These are phyloP conservation scores for Phytopythium vexans DNA, from an alignment of 352 stramenopile species.

Conservation along the genomic window DNA sequence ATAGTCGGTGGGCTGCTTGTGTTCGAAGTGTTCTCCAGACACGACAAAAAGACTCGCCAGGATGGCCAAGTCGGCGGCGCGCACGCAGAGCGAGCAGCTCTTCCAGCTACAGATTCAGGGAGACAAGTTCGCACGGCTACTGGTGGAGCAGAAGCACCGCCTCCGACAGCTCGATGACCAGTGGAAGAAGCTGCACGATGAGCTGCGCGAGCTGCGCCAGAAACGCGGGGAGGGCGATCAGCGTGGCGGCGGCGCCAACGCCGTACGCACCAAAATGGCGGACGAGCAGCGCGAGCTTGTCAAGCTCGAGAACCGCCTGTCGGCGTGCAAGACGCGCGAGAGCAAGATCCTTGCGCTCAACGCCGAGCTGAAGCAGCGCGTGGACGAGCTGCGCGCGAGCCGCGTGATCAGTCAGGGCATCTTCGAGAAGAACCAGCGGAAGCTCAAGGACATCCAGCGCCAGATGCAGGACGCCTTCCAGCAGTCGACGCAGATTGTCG, in stretches of 20 bases:
- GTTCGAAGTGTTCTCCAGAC: too few species aligned
- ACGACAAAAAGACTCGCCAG: neutral
- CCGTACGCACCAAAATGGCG: conserved; percentile 62
- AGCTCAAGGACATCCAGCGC: conserved; percentile 66
- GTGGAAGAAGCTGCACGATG: conserved; percentile 62
- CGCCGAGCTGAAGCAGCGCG: conserved; percentile 29
- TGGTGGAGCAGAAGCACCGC: conserved; percentile 72
- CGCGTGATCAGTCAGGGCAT: conserved; percentile 66
- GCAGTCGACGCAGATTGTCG: conserved; percentile 63
- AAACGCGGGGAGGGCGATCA: conserved; percentile 72
- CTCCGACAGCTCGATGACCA: conserved; percentile 63
- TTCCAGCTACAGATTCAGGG: conserved; percentile 82
- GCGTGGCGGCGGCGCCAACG: conserved; percentile 63
- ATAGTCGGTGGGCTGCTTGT: too few species aligned
- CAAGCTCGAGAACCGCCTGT: conserved; percentile 78
- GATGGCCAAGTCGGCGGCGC: conserved; percentile 66
- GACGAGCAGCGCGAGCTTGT: conserved; percentile 74
- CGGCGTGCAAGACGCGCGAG: conserved; percentile 65
- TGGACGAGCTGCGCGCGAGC: conserved; percentile 38
- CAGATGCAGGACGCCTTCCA: conserved; percentile 79
- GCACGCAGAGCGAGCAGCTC: conserved; percentile 71
- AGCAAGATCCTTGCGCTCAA: conserved; percentile 73
- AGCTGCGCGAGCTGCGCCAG: conserved; percentile 62
- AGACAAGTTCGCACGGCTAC: conserved; percentile 71
- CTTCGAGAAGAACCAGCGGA: conserved; percentile 80